These are phyloP conservation scores for Phlebiopsis flavidoalba DNA, from an alignment of 768 basidiomycete genomes.

Conservation along the genomic window DNA sequence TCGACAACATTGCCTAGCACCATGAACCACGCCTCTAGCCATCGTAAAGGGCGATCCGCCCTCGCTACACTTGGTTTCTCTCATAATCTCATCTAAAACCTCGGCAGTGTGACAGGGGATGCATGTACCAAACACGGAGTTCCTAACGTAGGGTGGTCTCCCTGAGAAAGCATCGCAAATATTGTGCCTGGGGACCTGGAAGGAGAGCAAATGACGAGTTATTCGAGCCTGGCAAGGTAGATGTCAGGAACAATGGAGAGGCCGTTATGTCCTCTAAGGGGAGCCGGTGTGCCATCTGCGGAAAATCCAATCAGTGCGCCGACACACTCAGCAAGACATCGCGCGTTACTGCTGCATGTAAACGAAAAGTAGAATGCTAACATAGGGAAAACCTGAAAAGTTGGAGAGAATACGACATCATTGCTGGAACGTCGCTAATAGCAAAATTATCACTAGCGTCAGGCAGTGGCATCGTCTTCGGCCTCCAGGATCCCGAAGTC, in stretches of 20 bases:
- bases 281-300: constrained; percentile 63
- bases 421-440: constrained; percentile 50
- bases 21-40: constrained; percentile 78
- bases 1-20: constrained; percentile 64
- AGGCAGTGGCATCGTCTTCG: constrained; percentile 15
- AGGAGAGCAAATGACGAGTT: constrained; percentile 53
- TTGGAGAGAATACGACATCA: constrained; percentile 72
- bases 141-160: constrained; percentile 78
- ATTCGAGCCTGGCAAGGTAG: constrained; percentile 38
- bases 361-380: constrained; percentile 76
- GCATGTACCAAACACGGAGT: constrained; percentile 80
- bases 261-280: constrained; percentile 48
- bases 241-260: constrained; percentile 55
- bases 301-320: constrained; percentile 11
- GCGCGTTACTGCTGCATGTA: constrained; percentile 63
- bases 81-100: constrained; percentile 65
- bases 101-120: constrained; percentile 77
- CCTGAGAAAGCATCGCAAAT: constrained; percentile 80
- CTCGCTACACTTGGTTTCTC: constrained; percentile 33
- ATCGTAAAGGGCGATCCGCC: constrained; percentile 33
- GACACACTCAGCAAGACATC: constrained; percentile 6
- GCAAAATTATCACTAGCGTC: constrained; percentile 7
- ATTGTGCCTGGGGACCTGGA: constrained; percentile 40
- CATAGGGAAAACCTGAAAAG: constrained; percentile 83
- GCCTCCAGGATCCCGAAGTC: constrained; percentile 7